Conservation (phyloP, 352 stramenopile genomes). For the Phytophthora podocarpi region DNA sequence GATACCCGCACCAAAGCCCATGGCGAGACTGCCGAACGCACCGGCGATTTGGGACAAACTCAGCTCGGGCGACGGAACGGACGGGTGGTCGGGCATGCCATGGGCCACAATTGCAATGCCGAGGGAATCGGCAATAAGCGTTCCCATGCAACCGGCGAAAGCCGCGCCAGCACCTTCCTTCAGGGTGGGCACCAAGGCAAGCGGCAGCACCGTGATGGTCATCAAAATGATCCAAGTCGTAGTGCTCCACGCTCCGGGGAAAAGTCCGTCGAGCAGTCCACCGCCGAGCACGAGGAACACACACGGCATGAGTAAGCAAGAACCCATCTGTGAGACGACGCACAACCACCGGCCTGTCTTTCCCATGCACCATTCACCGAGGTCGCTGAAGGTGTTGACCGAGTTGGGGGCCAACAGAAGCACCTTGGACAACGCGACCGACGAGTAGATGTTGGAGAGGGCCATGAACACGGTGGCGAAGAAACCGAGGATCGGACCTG, state of each 20-base stretch:
- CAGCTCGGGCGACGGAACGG: constrained; percentile 48
- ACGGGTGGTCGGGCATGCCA: constrained; percentile 43
- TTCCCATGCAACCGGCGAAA: constrained; percentile 63
- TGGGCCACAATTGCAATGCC: constrained; percentile 31
- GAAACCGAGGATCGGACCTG: constrained; percentile 45
- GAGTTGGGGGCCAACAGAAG: constrained; percentile 56
- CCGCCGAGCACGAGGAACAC: constrained; percentile 73
- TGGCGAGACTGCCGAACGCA: constrained; percentile 65
- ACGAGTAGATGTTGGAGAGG: constrained; percentile 65
- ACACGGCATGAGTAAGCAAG: constrained; percentile 59
- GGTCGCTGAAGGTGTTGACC: constrained; percentile 66
- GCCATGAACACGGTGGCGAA: constrained; percentile 63
- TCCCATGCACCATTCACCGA: constrained; percentile 46
- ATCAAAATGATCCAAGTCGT: constrained; percentile 73
- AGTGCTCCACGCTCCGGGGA: constrained; percentile 49
- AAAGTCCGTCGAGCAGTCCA: constrained; percentile 57
- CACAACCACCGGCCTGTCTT: constrained; percentile 56
- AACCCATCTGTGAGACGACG: constrained; percentile 58
- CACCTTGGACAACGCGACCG: constrained; percentile 59
- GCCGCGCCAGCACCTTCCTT: constrained; percentile 63
- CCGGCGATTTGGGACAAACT: constrained; percentile 53
- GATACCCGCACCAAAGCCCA: constrained; percentile 66
- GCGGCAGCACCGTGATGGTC: constrained; percentile 50
- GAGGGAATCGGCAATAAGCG: constrained; percentile 32
- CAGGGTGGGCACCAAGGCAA: constrained; percentile 61